These are phyloP conservation scores for Psilocybe subaeruginosa DNA, from an alignment of 768 basidiomycete species.

Conservation along the genomic window DNA sequence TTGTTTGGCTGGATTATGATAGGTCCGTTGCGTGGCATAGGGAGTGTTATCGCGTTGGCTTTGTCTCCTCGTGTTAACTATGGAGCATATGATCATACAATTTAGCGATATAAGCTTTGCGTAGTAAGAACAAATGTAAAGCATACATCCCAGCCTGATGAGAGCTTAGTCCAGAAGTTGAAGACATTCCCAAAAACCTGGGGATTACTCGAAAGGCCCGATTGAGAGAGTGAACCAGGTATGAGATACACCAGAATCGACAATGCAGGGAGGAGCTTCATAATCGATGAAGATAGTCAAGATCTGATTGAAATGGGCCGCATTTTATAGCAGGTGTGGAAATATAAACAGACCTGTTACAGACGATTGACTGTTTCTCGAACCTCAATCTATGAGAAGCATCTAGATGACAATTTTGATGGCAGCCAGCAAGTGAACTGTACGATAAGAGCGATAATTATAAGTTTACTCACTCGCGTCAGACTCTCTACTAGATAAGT, in stretches of 20 bases:
- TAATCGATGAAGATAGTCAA: neutral
- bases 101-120: neutral
- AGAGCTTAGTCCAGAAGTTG: constrained; percentile 32
- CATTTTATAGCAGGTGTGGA: neutral
- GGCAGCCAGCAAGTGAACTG: neutral
- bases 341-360: neutral
- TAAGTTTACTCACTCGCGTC: neutral
- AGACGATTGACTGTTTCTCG: neutral
- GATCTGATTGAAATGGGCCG: neutral
- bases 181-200: constrained; percentile 29
- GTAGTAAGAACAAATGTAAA: constrained; percentile 4
- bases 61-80: constrained; percentile 32
- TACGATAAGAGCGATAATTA: neutral
- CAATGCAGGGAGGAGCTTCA: constrained; percentile 1
- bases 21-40: constrained; percentile 26
- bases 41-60: constrained; percentile 26
- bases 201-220: constrained; percentile 18
- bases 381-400: neutral
- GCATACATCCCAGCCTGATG: constrained; percentile 31
- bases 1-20: constrained; percentile 31
- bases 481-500: neutral
- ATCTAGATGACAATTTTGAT: neutral
- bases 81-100: neutral
- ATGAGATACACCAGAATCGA: neutral
- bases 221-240: neutral